Evolutionary conservation across 129 eudicot genomes (phyloP).

Genomic region (Mikania micrantha): DNA sequence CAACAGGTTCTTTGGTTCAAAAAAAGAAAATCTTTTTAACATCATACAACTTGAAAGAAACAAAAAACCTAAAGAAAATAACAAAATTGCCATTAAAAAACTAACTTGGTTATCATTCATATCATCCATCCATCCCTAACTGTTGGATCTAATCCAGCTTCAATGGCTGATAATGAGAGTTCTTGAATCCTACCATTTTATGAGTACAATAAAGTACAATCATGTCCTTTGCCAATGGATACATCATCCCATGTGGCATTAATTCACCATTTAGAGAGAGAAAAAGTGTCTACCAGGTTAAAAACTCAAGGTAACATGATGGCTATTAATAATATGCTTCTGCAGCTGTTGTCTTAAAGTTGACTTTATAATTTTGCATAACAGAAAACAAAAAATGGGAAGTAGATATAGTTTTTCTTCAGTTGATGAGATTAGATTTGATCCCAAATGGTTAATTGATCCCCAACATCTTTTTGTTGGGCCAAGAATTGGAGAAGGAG

Average conservation of each 20-base stretch:
- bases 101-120: neutral
- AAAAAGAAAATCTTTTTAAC: neutral
- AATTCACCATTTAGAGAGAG: conserved; percentile 21
- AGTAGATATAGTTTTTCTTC: conserved; percentile 34
- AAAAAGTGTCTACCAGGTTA: conserved; percentile 8
- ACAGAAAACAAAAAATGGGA: conserved; percentile 32
- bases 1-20: too few relatives aligned
- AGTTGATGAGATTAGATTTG: conserved; percentile 42
- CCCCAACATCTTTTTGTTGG: conserved; percentile 64
- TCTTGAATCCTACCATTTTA: conserved; percentile 24
- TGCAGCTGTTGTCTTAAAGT: conserved; percentile 16
- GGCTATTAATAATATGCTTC: conserved; percentile 25
- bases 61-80: neutral
- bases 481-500: conserved; percentile 62
- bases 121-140: conserved; percentile 5
- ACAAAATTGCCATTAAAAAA: neutral
- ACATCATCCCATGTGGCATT: conserved; percentile 39
- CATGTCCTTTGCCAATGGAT: conserved; percentile 33
- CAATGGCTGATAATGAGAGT: conserved; percentile 27
- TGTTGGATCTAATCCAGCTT: conserved; percentile 30
- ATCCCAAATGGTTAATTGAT: conserved; percentile 55
- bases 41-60: neutral
- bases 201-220: conserved; percentile 38
- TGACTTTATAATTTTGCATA: conserved; percentile 18
- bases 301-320: conserved; percentile 15